A percentile compares a stretch with the other conserved stretches of the same genome.
Conservation (phyloP, 495 filamentous ascomycete species). For the Penicillium ochrochloron region DNA sequence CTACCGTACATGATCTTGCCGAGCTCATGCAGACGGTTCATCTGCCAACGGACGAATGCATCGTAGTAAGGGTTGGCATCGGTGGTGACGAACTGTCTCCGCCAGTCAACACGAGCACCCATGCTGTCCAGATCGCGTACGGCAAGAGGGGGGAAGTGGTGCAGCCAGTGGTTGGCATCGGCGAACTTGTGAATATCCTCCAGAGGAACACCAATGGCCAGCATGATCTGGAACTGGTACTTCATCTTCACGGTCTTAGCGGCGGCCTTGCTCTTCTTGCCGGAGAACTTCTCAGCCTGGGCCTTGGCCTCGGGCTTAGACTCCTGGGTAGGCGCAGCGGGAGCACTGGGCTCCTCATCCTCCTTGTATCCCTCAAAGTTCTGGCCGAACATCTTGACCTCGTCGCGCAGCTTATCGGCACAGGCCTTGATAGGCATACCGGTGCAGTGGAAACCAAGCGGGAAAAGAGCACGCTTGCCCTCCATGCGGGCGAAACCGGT, state of each 20-base stretch:
- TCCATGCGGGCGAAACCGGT: conserved; percentile 85
- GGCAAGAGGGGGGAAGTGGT: conserved; percentile 85
- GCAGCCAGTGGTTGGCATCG: conserved; percentile 83
- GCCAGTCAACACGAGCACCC: conserved; percentile 89
- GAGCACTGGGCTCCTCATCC: conserved; percentile 54
- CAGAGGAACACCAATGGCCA: conserved; percentile 78
- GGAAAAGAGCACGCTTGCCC: conserved; percentile 84
- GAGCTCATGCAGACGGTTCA: conserved; percentile 87
- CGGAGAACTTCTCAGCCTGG: conserved; percentile 87
- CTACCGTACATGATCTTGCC: conserved; percentile 94
- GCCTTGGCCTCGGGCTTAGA: conserved; percentile 67
- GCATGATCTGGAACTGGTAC: conserved; percentile 90
- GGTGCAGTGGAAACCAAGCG: conserved; percentile 93
- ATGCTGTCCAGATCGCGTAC: conserved; percentile 81
- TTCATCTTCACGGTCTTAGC: conserved; percentile 89
- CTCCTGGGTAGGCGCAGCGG: conserved; percentile 49
- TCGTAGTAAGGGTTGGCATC: conserved; percentile 98
- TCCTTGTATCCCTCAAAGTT: conserved; percentile 79
- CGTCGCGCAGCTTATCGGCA: conserved; percentile 89
- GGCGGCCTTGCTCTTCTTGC: conserved; percentile 93
- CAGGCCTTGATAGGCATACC: conserved; percentile 98
- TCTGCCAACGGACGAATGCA: conserved; percentile 96
- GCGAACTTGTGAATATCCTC: conserved; percentile 92
- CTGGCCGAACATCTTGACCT: conserved; percentile 86
- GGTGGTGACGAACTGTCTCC: conserved; percentile 88